Conservation (phyloP, 2,329 filamentous ascomycete genomes). For the Botrytis sinoallii region DNA sequence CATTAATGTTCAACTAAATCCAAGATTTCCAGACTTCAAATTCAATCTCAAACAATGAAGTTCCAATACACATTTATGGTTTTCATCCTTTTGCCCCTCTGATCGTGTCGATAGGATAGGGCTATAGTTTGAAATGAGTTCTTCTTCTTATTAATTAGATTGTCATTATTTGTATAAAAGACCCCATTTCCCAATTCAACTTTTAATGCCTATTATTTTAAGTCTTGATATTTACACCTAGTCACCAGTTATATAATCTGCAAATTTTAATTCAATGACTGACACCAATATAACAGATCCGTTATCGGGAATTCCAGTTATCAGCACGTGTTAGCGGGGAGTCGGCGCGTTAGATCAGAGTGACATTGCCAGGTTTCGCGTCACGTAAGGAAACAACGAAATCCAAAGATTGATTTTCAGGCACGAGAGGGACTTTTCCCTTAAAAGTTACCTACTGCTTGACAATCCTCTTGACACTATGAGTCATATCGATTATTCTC, state of each 20-base stretch:
- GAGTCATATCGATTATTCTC: constrained; percentile 15
- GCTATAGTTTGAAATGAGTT: background rate
- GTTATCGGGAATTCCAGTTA: background rate
- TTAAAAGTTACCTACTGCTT: background rate
- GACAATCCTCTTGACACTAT: constrained; percentile 7
- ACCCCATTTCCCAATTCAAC: background rate
- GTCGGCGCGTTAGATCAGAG: constrained; percentile 6
- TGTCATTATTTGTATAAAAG: background rate
- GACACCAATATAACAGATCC: background rate
- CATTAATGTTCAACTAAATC: background rate
- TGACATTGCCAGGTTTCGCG: background rate
- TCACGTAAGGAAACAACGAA: background rate
- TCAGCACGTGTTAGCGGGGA: constrained; percentile 9
- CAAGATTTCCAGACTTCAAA: background rate
- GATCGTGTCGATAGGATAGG: background rate
- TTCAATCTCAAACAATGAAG: background rate
- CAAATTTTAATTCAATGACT: background rate
- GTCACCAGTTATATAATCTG: background rate
- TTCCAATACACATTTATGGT: background rate
- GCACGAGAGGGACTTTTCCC: background rate
- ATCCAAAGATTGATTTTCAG: background rate
- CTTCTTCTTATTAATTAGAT: background rate
- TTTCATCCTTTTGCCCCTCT: background rate
- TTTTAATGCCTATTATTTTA: background rate
- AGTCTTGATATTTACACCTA: background rate